Percentiles rank a stretch among this genome's conserved stretches.
Evolutionary conservation across 805 yeast species (phyloP).

Genomic region (Candida andamanensis): DNA sequence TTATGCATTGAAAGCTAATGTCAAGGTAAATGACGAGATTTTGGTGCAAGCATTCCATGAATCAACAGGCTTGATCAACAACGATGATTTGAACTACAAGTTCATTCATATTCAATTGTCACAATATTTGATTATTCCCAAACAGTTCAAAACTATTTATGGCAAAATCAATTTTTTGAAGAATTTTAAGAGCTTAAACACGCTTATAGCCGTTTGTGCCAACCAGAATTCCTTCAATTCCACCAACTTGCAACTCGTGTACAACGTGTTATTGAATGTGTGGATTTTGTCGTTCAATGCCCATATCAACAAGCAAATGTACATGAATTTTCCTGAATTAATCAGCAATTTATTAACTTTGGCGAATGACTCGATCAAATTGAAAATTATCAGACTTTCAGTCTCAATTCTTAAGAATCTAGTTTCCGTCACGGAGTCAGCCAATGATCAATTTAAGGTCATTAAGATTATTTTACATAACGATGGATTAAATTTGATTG

Average conservation of each 20-base stretch:
- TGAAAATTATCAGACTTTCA: slow-evolving; percentile 83
- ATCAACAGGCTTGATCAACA: slow-evolving; percentile 26
- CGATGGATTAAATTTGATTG: slow-evolving; percentile 65
- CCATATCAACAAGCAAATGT: slow-evolving; percentile 43
- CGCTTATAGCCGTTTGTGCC: slow-evolving; percentile 7
- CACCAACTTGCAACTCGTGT: slow-evolving; percentile 72
- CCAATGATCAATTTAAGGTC: slow-evolving; percentile 36
- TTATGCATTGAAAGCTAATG: slow-evolving; percentile 16
- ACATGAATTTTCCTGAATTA: slow-evolving; percentile 48
- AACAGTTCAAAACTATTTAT: slow-evolving; percentile 49
- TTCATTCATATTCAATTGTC: slow-evolving; percentile 59
- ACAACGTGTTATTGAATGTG: slow-evolving; percentile 66
- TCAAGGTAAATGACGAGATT: slow-evolving; percentile 32
- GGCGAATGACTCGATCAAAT: slow-evolving; percentile 81
- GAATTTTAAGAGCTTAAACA: slow-evolving; percentile 28
- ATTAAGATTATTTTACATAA: slow-evolving; percentile 69
- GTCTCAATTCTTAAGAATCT: slow-evolving; percentile 67
- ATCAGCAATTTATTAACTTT: slow-evolving; percentile 50
- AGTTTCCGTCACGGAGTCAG: slow-evolving; percentile 29
- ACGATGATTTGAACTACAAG: slow-evolving; percentile 44
- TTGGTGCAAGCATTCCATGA: slow-evolving; percentile 29
- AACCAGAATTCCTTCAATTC: slow-evolving; percentile 21
- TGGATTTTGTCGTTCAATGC: slow-evolving; percentile 83
- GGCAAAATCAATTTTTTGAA: slow-evolving; percentile 30
- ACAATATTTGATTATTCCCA: slow-evolving; percentile 53